Base-by-base conservation (phyloP, 2,329 filamentous ascomycete species). In the Blumeria graminis region DNA sequence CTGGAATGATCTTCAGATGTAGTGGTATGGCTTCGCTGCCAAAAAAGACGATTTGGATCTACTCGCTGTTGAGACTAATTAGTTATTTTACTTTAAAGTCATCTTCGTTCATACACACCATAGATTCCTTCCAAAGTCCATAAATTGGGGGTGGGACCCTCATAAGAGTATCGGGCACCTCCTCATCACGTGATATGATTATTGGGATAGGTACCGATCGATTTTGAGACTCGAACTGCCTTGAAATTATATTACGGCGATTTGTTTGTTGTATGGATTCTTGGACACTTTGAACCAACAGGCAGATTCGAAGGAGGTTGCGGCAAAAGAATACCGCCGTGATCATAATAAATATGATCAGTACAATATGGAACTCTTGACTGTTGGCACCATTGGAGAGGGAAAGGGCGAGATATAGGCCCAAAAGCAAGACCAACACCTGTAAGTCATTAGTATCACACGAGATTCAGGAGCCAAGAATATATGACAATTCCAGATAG, bases 301-400 rank as follows among this genome's bases (percentile, higher is more conserved):
- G 76, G 67, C 78, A 81, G 3, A 93, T 73, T 16, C 84, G 80
- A 57, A 92, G 76, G 14, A 92, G 70, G 45, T 81, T 78, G 68
- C 93, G 86, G 64, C 80, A 83, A 72, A 94, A 92, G 69, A 93
- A 80, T 61, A 90, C 78, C 1, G 82, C 81, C 36, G 82, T 76
- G 55, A 82, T 71, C 55, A 93, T 70, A 57, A 93, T 81, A 60
- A 89, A 74, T 56, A 94, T 74, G 57, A 94, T 81, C 58, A 94
- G 75, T 56, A 93, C 72, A 58, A 93, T 78, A 63, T 87, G 84
- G 64, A 93, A 82, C 67, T 87, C 83, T 66, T 78, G 78, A 45
- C 76, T 77, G 55, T 76, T 71, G 58, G 79, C 73, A 43, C 76
- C 76, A 59, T 78, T 74, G 3, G 82, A 81, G 48, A 88, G 72